Percentiles rank a stretch among this genome's conserved stretches.
Conservation (phyloP, 192 early-diverging fungal genomes). For the Backusella westeae region DNA sequence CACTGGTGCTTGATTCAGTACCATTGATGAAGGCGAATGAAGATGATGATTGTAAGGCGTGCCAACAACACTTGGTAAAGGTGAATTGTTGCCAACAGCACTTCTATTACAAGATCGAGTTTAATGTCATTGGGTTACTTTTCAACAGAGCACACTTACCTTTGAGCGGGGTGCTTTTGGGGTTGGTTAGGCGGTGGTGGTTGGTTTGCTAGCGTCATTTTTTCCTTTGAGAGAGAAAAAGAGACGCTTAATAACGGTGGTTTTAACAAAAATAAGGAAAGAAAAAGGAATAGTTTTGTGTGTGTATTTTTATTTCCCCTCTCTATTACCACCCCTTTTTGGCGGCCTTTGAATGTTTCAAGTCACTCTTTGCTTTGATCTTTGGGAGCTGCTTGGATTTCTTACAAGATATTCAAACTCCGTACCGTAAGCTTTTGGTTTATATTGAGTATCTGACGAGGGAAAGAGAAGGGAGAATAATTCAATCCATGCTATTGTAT, state of each 20-base stretch:
- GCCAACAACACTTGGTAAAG: constrained; percentile 7
- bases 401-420: neutral
- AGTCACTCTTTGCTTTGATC: neutral
- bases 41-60: constrained; percentile 6
- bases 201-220: constrained; percentile 9
- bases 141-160: neutral
- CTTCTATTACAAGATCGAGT: neutral
- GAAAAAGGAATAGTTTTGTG: neutral
- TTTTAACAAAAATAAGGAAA: neutral
- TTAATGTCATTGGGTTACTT: neutral
- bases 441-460: too few relatives aligned
- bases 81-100: neutral
- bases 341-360: neutral
- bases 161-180: neutral
- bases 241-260: neutral
- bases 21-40: constrained; percentile 1
- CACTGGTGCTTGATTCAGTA: neutral
- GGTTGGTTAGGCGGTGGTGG: neutral
- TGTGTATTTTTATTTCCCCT: constrained; percentile 8
- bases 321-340: neutral
- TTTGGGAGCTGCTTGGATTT: neutral
- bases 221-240: neutral
- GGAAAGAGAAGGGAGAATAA: too few relatives aligned
- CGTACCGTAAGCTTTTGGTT: neutral
- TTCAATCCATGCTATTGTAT: too few relatives aligned